Base-by-base conservation (phyloP, 768 basidiomycete genomes). In the Macrolepiota dolichaula region DNA sequence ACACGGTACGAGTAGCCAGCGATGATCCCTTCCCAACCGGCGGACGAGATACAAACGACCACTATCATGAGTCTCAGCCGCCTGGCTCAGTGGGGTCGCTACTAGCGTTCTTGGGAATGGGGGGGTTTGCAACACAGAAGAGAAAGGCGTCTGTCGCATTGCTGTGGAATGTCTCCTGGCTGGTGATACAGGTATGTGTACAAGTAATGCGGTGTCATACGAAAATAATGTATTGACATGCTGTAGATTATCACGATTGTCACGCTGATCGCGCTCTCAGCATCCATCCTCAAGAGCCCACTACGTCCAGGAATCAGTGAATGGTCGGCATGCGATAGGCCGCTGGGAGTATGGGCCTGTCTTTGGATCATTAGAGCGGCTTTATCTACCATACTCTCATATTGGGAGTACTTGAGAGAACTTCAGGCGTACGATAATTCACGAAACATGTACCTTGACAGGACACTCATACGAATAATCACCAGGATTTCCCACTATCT, bases 271-370 rank as follows among this genome's bases (percentile, higher is more conserved):
- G 77, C 74, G 7, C 71, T 82, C 36, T 79, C 82, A 5, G 79
- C 72, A 13, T 71, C 82, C 0, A 70, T 74, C 29, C 74, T 75
- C 25, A 73, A 74, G 63, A 87, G 83, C 63, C 82, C 82, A 2
- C 75, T 71, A 0, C 51, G 76, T 38, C 69, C 71, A 2, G 63
- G 59, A 3, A 56, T 74, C 42, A 80, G 77, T 51, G 88, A 91
- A 72, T 88, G 88, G 78, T 65, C 73, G 25, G 85, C 86, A 0
- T 91, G 89, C 64, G 77, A 77, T 47, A 79, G 84, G 17, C 88
- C 89, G 7, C 70, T 91, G 25, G 89, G 89, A 5, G 73, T 77
- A 1, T 91, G 88, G 89, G 81, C 86, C 55, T 76, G 79, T 37
- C 73, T 91, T 4, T 91, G 89, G 89, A 69, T 86, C 25, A 73